Evolutionary conservation across 768 basidiomycete genomes (phyloP).

Genomic region (Tylopilus felleus): DNA sequence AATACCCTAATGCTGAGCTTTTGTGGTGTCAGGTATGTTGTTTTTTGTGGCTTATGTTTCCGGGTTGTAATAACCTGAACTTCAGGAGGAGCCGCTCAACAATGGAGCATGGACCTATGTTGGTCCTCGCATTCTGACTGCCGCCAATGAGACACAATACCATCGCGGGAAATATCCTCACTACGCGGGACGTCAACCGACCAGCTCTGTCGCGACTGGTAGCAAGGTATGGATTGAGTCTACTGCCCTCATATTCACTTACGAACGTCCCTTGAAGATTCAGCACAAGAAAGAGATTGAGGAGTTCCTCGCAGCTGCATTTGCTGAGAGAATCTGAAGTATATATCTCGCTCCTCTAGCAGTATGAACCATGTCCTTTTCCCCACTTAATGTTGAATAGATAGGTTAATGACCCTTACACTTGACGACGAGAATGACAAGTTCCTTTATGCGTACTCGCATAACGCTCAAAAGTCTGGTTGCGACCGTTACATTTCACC

Average conservation of each 20-base stretch:
- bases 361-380: background rate
- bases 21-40: conserved; percentile 80
- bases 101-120: conserved; percentile 98
- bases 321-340: conserved; percentile 32
- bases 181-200: conserved; percentile 92
- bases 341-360: background rate
- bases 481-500: too few species aligned
- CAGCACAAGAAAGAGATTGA: conserved; percentile 93
- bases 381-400: conserved; percentile 5
- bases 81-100: conserved; percentile 90
- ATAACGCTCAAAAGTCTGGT: too few species aligned
- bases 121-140: conserved; percentile 89
- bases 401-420: background rate
- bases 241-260: background rate
- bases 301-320: conserved; percentile 62
- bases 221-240: conserved; percentile 61
- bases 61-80: conserved; percentile 1
- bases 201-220: conserved; percentile 88
- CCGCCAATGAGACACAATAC: conserved; percentile 84
- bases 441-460: too few species aligned
- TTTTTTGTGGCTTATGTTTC: background rate
- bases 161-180: conserved; percentile 88
- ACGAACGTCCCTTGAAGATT: conserved; percentile 35
- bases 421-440: background rate
- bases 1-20: conserved; percentile 91